Percentiles rank a stretch among this genome's conserved stretches.
These are phyloP conservation scores for Fusarium abutilonis DNA, from an alignment of 2,329 filamentous ascomycete genomes.

Conservation along the genomic window DNA sequence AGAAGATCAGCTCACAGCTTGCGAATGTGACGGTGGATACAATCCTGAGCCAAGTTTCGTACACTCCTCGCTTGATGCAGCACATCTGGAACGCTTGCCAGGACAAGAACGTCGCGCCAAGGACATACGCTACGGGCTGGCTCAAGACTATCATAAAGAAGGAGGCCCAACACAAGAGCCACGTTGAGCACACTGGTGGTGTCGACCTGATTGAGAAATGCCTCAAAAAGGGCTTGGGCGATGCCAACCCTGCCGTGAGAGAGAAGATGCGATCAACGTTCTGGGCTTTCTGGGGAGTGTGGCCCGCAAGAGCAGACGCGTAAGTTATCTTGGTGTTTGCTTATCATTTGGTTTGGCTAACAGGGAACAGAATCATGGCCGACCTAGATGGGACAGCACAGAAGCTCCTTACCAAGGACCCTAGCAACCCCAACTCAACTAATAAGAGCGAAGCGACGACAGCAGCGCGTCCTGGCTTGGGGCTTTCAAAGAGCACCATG, in stretches of 20 bases:
- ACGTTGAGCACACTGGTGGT: constrained; percentile 85
- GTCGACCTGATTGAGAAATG: constrained; percentile 87
- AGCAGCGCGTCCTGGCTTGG: constrained; percentile 63
- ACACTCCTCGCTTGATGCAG: constrained; percentile 82
- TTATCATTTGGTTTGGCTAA: constrained; percentile 35
- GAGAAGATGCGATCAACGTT: constrained; percentile 87
- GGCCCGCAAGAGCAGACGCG: constrained; percentile 79
- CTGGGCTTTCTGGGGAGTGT: constrained; percentile 82
- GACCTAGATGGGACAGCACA: constrained; percentile 81
- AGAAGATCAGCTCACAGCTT: constrained; percentile 89
- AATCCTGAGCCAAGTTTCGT: constrained; percentile 82
- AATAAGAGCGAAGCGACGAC: constrained; percentile 59
- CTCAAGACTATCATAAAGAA: constrained; percentile 82
- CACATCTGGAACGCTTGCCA: constrained; percentile 84
- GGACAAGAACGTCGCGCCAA: constrained; percentile 92
- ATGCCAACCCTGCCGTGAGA: constrained; percentile 89
- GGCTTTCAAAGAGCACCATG: constrained; percentile 71
- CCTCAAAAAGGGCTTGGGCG: constrained; percentile 86
- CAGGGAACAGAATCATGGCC: constrained; percentile 72
- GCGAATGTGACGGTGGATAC: constrained; percentile 83
- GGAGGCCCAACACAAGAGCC: constrained; percentile 79
- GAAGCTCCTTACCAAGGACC: constrained; percentile 82
- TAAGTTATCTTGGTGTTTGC: constrained; percentile 54
- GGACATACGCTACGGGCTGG: constrained; percentile 83
- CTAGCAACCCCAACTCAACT: constrained; percentile 79